Evolutionary conservation across 257 asterid species (phyloP).

Genomic region (Solanum chmielewskii): DNA sequence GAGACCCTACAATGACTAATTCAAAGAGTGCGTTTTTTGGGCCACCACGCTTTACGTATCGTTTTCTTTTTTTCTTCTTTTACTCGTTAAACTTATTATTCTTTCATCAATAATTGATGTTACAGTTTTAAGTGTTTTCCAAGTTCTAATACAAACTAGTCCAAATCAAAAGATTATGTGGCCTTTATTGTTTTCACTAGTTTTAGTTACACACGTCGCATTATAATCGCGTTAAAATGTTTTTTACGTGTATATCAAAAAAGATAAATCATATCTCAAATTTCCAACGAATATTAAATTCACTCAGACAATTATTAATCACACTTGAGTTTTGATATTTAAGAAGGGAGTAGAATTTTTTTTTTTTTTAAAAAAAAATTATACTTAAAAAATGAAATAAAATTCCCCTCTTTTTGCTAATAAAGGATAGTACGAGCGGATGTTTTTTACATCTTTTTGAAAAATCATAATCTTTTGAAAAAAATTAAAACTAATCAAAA

Average conservation of each 20-base stretch:
- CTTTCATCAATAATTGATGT: not conserved
- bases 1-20: slow-evolving; percentile 20
- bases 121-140: not conserved
- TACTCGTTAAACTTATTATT: not conserved
- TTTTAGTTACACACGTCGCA: no score
- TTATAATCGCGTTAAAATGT: not conserved
- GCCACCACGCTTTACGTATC: not conserved
- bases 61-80: not conserved
- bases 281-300: no score
- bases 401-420: not conserved
- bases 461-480: no score
- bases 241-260: no score
- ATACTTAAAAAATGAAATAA: no score
- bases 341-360: not conserved
- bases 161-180: not conserved
- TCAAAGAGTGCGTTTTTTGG: slow-evolving; percentile 13
- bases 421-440: not conserved
- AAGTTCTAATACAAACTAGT: not conserved
- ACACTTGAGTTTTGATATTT: not conserved
- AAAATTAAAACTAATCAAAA: no score
- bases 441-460: not conserved
- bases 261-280: no score
- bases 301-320: not conserved
- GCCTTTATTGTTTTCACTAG: not conserved
- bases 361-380: not conserved